Conservation (phyloP, 1,139 yeast species). For the Ogataea hybrid region DNA sequence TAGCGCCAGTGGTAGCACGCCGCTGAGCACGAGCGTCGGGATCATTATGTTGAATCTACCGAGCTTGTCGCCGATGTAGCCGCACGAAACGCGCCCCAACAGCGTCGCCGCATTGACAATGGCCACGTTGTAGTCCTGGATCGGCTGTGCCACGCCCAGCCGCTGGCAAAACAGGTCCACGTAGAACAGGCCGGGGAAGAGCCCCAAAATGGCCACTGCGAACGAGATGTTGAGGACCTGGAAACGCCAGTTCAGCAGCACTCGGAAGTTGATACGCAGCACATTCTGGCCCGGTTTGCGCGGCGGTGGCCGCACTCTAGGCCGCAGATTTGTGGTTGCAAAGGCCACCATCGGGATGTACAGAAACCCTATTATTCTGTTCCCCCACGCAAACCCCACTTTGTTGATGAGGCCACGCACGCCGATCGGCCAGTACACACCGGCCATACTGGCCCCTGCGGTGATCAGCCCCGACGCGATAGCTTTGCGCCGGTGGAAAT, state of each 20-base stretch:
- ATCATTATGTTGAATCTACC: slow-evolving; percentile 46
- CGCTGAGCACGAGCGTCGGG: slow-evolving; percentile 36
- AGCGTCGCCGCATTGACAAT: slow-evolving; percentile 41
- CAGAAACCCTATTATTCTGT: slow-evolving; percentile 45
- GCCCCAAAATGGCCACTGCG: slow-evolving; percentile 37
- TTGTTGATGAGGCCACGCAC: slow-evolving; percentile 35
- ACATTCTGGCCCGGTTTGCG: slow-evolving; percentile 30
- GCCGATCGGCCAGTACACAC: slow-evolving; percentile 50
- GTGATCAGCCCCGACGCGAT: slow-evolving; percentile 57
- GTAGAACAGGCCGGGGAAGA: slow-evolving; percentile 39
- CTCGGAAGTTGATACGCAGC: slow-evolving; percentile 28
- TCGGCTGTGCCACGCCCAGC: slow-evolving; percentile 26
- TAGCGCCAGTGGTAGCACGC: slow-evolving; percentile 40
- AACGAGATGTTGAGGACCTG: slow-evolving; percentile 32
- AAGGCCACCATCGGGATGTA: slow-evolving; percentile 38
- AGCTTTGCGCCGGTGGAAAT: slow-evolving; percentile 53
- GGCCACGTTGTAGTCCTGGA: slow-evolving; percentile 41
- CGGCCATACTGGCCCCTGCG: slow-evolving; percentile 65
- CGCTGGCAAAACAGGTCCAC: slow-evolving; percentile 38
- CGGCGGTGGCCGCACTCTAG: slow-evolving; percentile 27
- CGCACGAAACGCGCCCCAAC: slow-evolving; percentile 50
- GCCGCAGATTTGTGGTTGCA: slow-evolving; percentile 32
- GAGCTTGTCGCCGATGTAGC: slow-evolving; percentile 41
- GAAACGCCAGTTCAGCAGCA: slow-evolving; percentile 34
- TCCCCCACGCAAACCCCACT: slow-evolving; percentile 53